Evolutionary conservation across 768 basidiomycete genomes (phyloP).

Genomic region (Leccinellum rugosiceps): DNA sequence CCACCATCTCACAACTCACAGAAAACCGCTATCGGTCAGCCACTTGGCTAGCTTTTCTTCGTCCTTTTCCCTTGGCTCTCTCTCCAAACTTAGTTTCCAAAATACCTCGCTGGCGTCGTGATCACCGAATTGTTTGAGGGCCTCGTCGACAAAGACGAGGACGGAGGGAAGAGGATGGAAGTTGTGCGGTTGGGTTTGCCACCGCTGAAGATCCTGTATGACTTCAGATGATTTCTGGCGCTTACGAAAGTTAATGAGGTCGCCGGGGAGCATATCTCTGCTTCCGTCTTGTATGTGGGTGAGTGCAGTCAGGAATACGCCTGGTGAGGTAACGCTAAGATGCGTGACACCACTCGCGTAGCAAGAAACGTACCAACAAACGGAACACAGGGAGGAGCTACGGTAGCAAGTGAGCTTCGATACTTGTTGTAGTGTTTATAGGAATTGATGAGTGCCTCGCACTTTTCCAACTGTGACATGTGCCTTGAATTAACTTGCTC

Average conservation of each 20-base stretch:
- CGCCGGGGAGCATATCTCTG: conserved; percentile 43
- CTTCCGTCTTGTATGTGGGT: conserved; percentile 65
- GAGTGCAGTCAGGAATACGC: conserved; percentile 56
- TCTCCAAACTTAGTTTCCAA: conserved; percentile 46
- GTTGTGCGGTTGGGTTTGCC: conserved; percentile 55
- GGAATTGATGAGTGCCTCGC: conserved; percentile 60
- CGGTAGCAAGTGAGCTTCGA: conserved; percentile 48
- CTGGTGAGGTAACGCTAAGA: conserved; percentile 28
- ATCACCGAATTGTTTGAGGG: conserved; percentile 36
- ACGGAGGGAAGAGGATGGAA: conserved; percentile 44
- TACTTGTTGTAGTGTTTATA: conserved; percentile 69
- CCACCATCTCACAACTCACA: conserved; percentile 15
- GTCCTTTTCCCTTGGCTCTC: conserved; percentile 56
- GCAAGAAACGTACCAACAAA: conserved; percentile 52
- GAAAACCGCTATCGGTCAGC: conserved; percentile 39
- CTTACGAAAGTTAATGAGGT: conserved; percentile 59
- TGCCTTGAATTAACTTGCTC: conserved; percentile 50
- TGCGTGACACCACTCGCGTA: not conserved
- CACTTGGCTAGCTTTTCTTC: conserved; percentile 46
- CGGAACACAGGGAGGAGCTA: conserved; percentile 65
- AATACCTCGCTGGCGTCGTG: conserved; percentile 33
- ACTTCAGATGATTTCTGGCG: conserved; percentile 53
- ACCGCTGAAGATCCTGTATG: conserved; percentile 54
- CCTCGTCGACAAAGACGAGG: conserved; percentile 41
- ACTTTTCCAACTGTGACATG: conserved; percentile 45